phyloP scores from a whole-genome alignment of 2,329 filamentous ascomycete species.

The Microcera coccophila region DNA sequence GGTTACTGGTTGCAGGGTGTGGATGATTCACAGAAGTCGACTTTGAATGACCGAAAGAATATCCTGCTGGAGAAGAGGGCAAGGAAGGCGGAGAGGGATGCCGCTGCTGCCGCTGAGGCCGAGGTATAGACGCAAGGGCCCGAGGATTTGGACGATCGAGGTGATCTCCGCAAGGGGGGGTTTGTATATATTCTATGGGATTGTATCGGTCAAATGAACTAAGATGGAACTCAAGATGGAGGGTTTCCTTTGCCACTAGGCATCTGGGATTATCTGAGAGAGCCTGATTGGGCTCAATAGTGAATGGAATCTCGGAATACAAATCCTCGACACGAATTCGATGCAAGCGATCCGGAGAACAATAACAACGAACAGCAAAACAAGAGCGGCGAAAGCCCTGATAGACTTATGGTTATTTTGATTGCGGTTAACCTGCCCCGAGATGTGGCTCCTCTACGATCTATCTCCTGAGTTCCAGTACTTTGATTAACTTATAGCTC shows the following conservation, averaged over 20 bases:
- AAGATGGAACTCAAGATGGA: slow-evolving; percentile 18
- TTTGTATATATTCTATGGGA: slow-evolving; percentile 24
- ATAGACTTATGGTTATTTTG: too few species aligned
- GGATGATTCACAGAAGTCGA: slow-evolving; percentile 73
- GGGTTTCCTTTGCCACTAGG: slow-evolving; percentile 8
- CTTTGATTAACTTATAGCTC: slow-evolving; percentile 53
- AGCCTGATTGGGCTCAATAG: too few species aligned
- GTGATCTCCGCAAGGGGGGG: slow-evolving; percentile 1
- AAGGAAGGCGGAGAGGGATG: slow-evolving; percentile 50
- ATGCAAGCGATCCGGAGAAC: too few species aligned
- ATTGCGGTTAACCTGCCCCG: too few species aligned
- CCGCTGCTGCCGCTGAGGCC: slow-evolving; percentile 25
- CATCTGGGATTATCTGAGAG: too few species aligned
- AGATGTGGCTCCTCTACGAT: too few species aligned
- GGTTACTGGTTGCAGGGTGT: slow-evolving; percentile 96
- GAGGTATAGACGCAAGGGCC: slow-evolving; percentile 3
- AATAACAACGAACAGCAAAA: too few species aligned
- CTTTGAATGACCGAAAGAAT: slow-evolving; percentile 75
- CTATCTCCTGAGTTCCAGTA: too few species aligned
- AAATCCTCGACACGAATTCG: too few species aligned
- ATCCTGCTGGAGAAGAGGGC: slow-evolving; percentile 84
- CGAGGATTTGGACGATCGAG: slow-evolving; percentile 6
- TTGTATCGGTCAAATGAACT: slow-evolving; percentile 24
- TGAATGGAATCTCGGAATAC: too few species aligned
- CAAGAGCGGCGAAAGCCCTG: too few species aligned